Base-by-base conservation (phyloP, 176 grass and related monocot genomes). In the Cymbopogon citratus region DNA sequence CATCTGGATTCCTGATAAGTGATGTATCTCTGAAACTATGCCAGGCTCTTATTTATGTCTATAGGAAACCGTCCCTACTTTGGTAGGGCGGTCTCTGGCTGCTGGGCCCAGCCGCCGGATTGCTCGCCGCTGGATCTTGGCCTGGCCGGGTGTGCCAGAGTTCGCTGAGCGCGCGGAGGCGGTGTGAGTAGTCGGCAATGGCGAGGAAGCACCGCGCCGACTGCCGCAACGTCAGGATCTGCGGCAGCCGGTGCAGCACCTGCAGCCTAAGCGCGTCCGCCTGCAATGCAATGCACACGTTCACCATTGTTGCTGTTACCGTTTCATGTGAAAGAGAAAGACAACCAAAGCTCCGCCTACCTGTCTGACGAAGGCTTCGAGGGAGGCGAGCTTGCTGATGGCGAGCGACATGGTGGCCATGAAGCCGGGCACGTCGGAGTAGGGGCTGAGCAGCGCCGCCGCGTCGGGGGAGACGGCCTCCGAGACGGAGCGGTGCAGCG, bases 171-270 rank as follows among this genome's bases (percentile, higher is more conserved):
- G 77, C 85, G 9, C 87, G 91, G 60, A 93, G 87, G 65, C 91
- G 87, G 63, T 90, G 87, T 68, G 88, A 93, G 81, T 93, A 87
- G 73, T 90, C 87, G 62, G 87, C 91, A 40, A 93, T 71, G 68
- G 87, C 87, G 85, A 93, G 52, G 81, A 90, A 87, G 54, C 85
- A 85, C 51, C 72, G 85, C 7, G 81, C 91, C 11, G 85, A 19
- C 69, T 93, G 91, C 78, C 27, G 7, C 27, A 44, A 25, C 33
- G 91, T 93, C 81, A 93, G 74, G 33, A 93, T 85, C 74, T 90
- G 85, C 21, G 82, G 81, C 77, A 93, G 73, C 81, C 73, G 72
- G 78, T 93, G 81, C 31, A 93, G 81, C 39, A 67, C 70, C 81
- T 93, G 91, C 23, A 85, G 65, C 91, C 91, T 85, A 26, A 93